These are phyloP conservation scores for Secale cereale DNA, from an alignment of 176 grass and related monocot species.

Conservation along the genomic window DNA sequence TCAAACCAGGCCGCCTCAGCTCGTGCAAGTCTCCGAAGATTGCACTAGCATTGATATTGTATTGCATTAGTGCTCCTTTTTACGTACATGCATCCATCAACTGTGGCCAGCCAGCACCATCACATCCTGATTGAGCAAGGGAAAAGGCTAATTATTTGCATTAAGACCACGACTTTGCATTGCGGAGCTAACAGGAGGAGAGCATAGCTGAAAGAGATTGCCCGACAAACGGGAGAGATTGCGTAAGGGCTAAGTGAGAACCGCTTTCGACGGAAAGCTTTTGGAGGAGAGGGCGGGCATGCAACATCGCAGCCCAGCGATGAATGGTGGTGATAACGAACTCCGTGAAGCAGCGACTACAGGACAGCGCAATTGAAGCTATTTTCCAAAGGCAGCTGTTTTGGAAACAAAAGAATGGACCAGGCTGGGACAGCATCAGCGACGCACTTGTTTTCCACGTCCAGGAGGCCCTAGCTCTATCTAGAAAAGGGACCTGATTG, in stretches of 20 bases:
- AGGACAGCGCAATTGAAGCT: constrained; percentile 4
- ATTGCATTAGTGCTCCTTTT: not conserved
- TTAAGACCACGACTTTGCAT: constrained; percentile 2
- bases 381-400: constrained; percentile 2
- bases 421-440: constrained; percentile 6
- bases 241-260: constrained; percentile 64
- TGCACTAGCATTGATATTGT: not conserved
- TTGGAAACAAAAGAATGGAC: constrained; percentile 22
- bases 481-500: constrained; percentile 5
- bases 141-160: constrained; percentile 32
- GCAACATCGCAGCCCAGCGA: constrained; percentile 7
- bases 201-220: constrained; percentile 60
- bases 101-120: not conserved
- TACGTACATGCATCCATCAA: not conserved
- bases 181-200: constrained; percentile 27
- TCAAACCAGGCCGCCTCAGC: not conserved
- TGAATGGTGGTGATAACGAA: constrained; percentile 26
- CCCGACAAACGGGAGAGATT: constrained; percentile 35
- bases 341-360: not conserved
- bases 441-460: not conserved
- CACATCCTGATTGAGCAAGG: not conserved
- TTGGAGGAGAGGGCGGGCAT: constrained; percentile 19
- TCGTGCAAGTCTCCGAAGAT: constrained; percentile 7
- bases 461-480: constrained; percentile 22
- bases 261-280: constrained; percentile 42